Evolutionary conservation across 805 yeast species (phyloP).

Genomic region (Wickerhamomyces chambardii): DNA sequence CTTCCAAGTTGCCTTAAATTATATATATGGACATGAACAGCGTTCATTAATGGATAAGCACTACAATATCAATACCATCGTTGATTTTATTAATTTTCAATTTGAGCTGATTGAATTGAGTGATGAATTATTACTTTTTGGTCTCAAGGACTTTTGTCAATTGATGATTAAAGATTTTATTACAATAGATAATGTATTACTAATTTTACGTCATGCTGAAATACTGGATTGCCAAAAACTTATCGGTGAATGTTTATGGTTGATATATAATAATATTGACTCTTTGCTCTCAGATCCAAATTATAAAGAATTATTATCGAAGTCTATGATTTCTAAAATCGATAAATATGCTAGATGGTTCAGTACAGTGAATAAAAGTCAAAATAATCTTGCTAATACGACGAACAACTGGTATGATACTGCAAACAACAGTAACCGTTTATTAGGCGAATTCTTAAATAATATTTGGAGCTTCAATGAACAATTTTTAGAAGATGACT

Average conservation of each 20-base stretch:
- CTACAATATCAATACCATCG: conserved; percentile 15
- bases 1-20: conserved; percentile 41
- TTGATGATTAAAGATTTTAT: conserved; percentile 47
- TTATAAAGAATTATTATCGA: conserved; percentile 11
- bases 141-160: conserved; percentile 55
- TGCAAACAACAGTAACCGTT: conserved; percentile 14
- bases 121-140: conserved; percentile 54
- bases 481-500: conserved; percentile 26
- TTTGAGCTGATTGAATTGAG: conserved; percentile 52
- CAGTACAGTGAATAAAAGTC: conserved; percentile 14
- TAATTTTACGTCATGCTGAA: conserved; percentile 46
- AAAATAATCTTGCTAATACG: conserved; percentile 3
- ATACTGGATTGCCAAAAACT: conserved; percentile 43
- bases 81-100: conserved; percentile 40
- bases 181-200: conserved; percentile 48
- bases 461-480: conserved; percentile 29
- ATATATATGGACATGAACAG: conserved; percentile 47
- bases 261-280: conserved; percentile 56
- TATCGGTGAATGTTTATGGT: conserved; percentile 57
- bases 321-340: conserved; percentile 12
- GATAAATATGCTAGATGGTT: conserved; percentile 28
- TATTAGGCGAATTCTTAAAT: conserved; percentile 24
- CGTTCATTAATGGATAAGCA: conserved; percentile 24
- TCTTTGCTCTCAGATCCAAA: conserved; percentile 36
- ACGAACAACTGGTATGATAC: conserved; percentile 20